Evolutionary conservation across 1,284 basidiomycete species (phyloP).

Genomic region (Retiboletus flavoniger): DNA sequence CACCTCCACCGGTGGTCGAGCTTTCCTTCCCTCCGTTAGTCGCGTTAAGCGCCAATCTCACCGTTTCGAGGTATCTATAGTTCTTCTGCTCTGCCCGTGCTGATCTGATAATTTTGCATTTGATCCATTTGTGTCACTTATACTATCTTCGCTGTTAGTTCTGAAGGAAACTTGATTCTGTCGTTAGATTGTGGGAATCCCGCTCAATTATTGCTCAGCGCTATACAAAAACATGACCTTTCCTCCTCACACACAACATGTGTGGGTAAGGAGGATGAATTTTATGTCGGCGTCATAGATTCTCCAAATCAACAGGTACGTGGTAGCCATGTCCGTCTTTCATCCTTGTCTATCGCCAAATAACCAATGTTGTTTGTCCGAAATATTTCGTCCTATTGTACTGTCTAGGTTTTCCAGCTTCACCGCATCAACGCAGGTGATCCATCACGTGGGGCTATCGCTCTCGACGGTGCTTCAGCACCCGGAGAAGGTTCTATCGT

Average conservation of each 20-base stretch:
- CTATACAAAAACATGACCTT: slow-evolving; percentile 47
- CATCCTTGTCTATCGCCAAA: not conserved
- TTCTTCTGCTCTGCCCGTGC: slow-evolving; percentile 3
- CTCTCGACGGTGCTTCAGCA: slow-evolving; percentile 63
- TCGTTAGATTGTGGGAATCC: slow-evolving; percentile 66
- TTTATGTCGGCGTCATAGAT: slow-evolving; percentile 56
- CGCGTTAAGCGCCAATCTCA: slow-evolving; percentile 52
- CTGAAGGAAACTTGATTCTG: slow-evolving; percentile 80
- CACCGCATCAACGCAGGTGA: slow-evolving; percentile 75
- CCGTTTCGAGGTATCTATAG: slow-evolving; percentile 53
- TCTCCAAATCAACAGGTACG: slow-evolving; percentile 19
- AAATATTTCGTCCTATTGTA: not conserved
- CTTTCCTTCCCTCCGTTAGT: slow-evolving; percentile 54
- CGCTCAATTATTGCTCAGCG: slow-evolving; percentile 62
- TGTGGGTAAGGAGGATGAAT: slow-evolving; percentile 61
- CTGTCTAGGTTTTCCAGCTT: slow-evolving; percentile 43
- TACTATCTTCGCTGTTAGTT: slow-evolving; percentile 38
- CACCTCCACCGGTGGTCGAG: slow-evolving; percentile 26
- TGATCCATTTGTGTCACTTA: not conserved
- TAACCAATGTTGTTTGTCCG: not conserved
- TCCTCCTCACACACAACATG: slow-evolving; percentile 26
- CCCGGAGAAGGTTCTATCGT: slow-evolving; percentile 56
- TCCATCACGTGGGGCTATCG: slow-evolving; percentile 73
- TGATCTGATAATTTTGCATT: slow-evolving; percentile 1
- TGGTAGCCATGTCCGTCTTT: not conserved